Evolutionary conservation across 2,329 filamentous ascomycete species (phyloP), one percentile per base, ranked within the genome.

Genomic region (Bipolaris sorokiniana): DNA sequence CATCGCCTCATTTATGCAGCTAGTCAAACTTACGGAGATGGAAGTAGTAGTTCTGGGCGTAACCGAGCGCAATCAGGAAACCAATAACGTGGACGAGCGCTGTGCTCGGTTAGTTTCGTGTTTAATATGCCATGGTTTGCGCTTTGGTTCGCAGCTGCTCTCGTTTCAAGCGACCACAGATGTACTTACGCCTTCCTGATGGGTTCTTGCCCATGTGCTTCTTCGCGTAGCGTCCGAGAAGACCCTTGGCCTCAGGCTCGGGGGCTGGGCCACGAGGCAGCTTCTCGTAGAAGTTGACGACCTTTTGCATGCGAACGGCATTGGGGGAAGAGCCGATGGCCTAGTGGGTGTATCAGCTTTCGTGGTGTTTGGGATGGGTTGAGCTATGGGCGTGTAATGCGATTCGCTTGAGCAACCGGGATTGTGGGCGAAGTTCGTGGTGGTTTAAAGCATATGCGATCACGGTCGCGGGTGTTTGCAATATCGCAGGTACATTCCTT

Each of bases 41-140:
- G 91, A 96, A 98, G 87, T 99, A 98, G 89, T 99, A 99, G 84
- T 97, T 93, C 83, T 98, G 92, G 72, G 90, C 90, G 81, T 99
- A 99, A 74, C 95, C 94, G 70, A 98, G 77, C 67, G 87, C 80
- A 66, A 97, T 82, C 62, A 99, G 82, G 76, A 87, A 83, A 70
- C 85, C 88, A 72, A 99, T 89, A 72, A 88, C 84, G 81, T 99
- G 95, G 72, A 96, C 84, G 76, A 99, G 86, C 65, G 95, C 95
- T 99, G 72, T 71, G 47, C 42, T 28, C 40, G 22, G 64, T 75
- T 47, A 62, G 63, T 63, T 56, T 34, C 55, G 41, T 23, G 44
- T 37, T 50, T 48, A 23, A 22, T 41, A 51, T 11, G n/a, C n/a
- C 31, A 49, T 31, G 23, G 11, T 40, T 18, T 36, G 28, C 20